These are phyloP conservation scores for Nitzschia sp. DNA, from an alignment of 108 stramenopile genomes.

Conservation along the genomic window DNA sequence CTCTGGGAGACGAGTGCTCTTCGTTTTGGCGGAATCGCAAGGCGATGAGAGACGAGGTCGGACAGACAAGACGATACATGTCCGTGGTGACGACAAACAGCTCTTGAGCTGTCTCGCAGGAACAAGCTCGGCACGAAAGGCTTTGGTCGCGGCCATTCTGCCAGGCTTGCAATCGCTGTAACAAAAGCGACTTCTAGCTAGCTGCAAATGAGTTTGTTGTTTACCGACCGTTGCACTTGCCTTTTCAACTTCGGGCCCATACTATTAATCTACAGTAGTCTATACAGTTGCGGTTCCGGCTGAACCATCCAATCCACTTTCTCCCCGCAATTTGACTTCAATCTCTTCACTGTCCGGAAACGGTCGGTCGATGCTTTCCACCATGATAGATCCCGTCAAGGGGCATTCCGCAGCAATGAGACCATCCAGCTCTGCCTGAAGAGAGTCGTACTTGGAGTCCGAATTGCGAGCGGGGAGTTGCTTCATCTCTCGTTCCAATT, in stretches of 20 bases:
- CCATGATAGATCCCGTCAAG: slow-evolving; percentile 77
- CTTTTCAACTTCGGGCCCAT: no score
- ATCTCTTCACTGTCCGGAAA: slow-evolving; percentile 51
- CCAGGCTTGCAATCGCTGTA: slow-evolving; percentile 23
- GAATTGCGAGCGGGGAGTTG: not conserved
- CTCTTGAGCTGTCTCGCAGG: slow-evolving; percentile 38
- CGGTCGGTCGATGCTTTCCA: slow-evolving; percentile 70
- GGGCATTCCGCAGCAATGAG: slow-evolving; percentile 90
- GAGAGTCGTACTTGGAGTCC: slow-evolving; percentile 34
- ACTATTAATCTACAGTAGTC: no score
- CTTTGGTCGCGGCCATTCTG: slow-evolving; percentile 29
- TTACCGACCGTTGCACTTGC: no score
- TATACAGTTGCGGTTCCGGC: slow-evolving; percentile 17
- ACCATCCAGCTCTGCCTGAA: slow-evolving; percentile 80
- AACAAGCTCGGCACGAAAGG: slow-evolving; percentile 20
- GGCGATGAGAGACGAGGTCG: slow-evolving; percentile 5
- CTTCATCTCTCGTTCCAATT: slow-evolving; percentile 63
- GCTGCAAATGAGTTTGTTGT: not conserved
- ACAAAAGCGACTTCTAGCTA: no score
- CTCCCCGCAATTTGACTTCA: not conserved
- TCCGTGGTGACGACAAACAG: slow-evolving; percentile 41
- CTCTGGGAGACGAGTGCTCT: slow-evolving; percentile 38
- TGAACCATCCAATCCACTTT: not conserved
- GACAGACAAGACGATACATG: slow-evolving; percentile 28
- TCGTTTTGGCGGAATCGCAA: slow-evolving; percentile 39